Evolutionary conservation across 306 rosid genomes (phyloP).

Genomic region (Ammopiptanthus mongolicus): DNA sequence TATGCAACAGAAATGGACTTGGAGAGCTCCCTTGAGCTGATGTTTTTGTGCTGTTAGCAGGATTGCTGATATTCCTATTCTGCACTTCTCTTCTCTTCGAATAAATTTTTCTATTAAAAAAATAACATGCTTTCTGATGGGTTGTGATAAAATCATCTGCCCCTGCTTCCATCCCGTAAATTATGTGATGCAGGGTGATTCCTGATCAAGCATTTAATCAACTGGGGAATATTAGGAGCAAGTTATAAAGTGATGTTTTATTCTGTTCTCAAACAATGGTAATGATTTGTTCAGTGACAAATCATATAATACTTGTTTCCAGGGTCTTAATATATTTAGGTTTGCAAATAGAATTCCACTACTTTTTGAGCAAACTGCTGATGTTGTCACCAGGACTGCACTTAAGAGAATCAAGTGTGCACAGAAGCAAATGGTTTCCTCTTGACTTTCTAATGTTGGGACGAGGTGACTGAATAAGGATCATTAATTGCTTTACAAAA

Average conservation of each 20-base stretch:
- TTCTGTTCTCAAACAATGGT: slow-evolving; percentile 14
- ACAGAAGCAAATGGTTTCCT: background rate
- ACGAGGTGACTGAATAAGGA: background rate
- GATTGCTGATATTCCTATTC: background rate
- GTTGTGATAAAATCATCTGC: background rate
- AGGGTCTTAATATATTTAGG: slow-evolving; percentile 94
- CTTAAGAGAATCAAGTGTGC: slow-evolving; percentile 77
- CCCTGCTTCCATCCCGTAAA: background rate
- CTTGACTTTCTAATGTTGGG: background rate
- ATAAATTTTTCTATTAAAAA: background rate
- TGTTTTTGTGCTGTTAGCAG: background rate
- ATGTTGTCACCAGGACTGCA: slow-evolving; percentile 92
- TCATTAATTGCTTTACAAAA: slow-evolving; percentile 17
- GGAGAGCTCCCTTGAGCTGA: background rate
- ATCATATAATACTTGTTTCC: slow-evolving; percentile 23
- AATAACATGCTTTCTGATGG: slow-evolving; percentile 1
- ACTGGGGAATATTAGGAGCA: slow-evolving; percentile 15
- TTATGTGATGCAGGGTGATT: background rate
- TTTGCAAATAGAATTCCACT: slow-evolving; percentile 99
- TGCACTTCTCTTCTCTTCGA: background rate
- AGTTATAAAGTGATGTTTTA: slow-evolving; percentile 14
- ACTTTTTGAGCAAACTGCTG: slow-evolving; percentile 99
- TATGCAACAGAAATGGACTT: background rate
- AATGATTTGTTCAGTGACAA: slow-evolving; percentile 11
- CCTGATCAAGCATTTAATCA: slow-evolving; percentile 3